Base-by-base conservation (phyloP, 164 flowering plant species). In the Dillenia suffruticosa region DNA sequence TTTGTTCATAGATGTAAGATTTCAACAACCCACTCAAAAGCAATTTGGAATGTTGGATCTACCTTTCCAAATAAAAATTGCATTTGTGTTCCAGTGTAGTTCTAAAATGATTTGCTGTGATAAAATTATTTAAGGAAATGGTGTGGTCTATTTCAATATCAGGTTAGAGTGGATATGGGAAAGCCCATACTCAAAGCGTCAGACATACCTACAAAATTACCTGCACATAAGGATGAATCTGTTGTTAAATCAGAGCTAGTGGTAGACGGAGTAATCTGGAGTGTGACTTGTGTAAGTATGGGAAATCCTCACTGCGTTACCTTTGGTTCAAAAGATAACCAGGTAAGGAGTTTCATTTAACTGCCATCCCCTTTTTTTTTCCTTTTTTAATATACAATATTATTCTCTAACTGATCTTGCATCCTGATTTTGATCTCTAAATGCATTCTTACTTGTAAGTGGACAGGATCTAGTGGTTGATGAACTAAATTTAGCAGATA, bases 141-240 rank as follows among this genome's bases (percentile, higher is more conserved):
- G 40, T 32, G 40, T 6, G 16, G 10, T 3, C 14, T 9, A 14
- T 40, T 61, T 15, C 48, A 44, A 57, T 70, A 72, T 68, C 80
- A 95, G 97, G 99, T 95, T 62, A 84, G 55, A 68, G 99, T 95
- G 71, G 94, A 95, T 69, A 95, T 95, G 99, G 99, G 99, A 19
- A 84, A 88, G 64, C 99, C 99, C 9, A 67, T 90, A 59, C 91
- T 92, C 57, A 71, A 60, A 65, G 86, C 96, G 49, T 63, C 81
- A 49, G 83, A 83, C 67, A 82, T 90, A 26, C 99, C 99, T 51
- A 92, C 99, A 52, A 82, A 68, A 40, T 62, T 95, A 49, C 68
- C 87, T 50, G 74, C 88, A 54, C 87, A 82, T 61, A 74, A 80
- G 60, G 84, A 68, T 63, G 74, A 77, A 19, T 70, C 91, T 59